These are phyloP conservation scores for Drechslerella stenobrocha DNA, from an alignment of 2,329 filamentous ascomycete genomes.

Conservation along the genomic window DNA sequence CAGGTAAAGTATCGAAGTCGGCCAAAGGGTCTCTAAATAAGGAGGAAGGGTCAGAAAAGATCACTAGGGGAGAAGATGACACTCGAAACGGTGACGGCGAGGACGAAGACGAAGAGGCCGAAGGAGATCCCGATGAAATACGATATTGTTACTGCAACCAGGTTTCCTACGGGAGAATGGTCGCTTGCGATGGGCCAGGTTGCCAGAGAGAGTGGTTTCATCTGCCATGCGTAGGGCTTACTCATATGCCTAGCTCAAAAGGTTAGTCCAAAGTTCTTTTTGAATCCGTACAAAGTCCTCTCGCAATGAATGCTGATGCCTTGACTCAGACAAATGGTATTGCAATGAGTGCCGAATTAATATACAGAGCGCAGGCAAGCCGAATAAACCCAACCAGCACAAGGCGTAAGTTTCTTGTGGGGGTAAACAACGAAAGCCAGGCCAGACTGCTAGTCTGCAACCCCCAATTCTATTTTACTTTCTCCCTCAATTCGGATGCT, in stretches of 20 bases:
- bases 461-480: too few relatives aligned
- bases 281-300: slow-evolving; percentile 1
- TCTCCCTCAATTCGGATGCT: too few relatives aligned
- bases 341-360: slow-evolving; percentile 67
- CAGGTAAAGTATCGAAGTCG: slow-evolving; percentile 21
- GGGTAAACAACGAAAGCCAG: too few relatives aligned
- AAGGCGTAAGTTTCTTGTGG: background rate
- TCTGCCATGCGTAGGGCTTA: slow-evolving; percentile 76
- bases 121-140: slow-evolving; percentile 73
- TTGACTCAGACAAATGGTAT: slow-evolving; percentile 73
- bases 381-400: slow-evolving; percentile 24
- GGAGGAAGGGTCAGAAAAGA: background rate
- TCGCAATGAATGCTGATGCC: slow-evolving; percentile 10
- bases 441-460: too few relatives aligned
- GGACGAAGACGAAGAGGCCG: slow-evolving; percentile 65
- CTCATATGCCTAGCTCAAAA: slow-evolving; percentile 74
- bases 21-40: slow-evolving; percentile 8
- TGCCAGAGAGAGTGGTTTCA: slow-evolving; percentile 88
- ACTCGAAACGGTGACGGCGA: slow-evolving; percentile 62
- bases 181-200: slow-evolving; percentile 80
- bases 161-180: slow-evolving; percentile 84
- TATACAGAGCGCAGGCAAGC: slow-evolving; percentile 13
- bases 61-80: slow-evolving; percentile 54
- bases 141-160: slow-evolving; percentile 82
- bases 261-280: slow-evolving; percentile 61